Conservation (phyloP, 2,329 filamentous ascomycete species). For the Fusarium tupiense region DNA sequence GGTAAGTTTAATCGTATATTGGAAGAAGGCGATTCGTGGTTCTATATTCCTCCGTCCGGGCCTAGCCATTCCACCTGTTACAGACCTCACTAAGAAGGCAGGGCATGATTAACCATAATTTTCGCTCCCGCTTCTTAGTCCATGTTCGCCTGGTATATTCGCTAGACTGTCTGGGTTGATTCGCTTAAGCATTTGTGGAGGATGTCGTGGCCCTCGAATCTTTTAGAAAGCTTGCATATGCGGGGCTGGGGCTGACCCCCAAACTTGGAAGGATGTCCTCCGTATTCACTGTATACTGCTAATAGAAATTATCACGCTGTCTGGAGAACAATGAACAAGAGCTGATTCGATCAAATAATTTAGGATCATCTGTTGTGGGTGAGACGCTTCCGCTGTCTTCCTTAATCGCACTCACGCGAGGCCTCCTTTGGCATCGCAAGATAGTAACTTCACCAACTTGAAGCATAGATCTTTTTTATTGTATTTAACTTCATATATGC, state of each 20-base stretch:
- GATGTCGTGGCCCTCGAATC: not conserved
- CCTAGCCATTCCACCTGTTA: not conserved
- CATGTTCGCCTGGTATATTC: no score
- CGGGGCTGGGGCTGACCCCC: not conserved
- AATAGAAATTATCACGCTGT: fast-evolving
- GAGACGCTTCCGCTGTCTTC: not conserved
- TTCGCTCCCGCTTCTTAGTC: not conserved
- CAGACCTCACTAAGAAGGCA: fast-evolving
- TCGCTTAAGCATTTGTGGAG: not conserved
- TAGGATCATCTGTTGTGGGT: not conserved
- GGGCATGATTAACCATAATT: not conserved
- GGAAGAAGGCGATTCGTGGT: not conserved
- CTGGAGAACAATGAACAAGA: not conserved
- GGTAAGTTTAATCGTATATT: not conserved
- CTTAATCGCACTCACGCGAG: fast-evolving
- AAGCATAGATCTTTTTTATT: not conserved
- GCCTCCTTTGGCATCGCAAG: not conserved
- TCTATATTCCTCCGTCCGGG: not conserved
- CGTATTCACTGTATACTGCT: fast-evolving
- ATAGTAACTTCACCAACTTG: not conserved
- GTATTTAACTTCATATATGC: fast-evolving
- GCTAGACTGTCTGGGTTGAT: no score
- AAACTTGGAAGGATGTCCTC: not conserved
- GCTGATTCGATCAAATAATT: fast-evolving
- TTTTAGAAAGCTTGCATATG: not conserved